A percentile compares a stretch with the other conserved stretches of the same genome.
Evolutionary conservation across 306 rosid species (phyloP).

Genomic region (Vigna unguiculata): DNA sequence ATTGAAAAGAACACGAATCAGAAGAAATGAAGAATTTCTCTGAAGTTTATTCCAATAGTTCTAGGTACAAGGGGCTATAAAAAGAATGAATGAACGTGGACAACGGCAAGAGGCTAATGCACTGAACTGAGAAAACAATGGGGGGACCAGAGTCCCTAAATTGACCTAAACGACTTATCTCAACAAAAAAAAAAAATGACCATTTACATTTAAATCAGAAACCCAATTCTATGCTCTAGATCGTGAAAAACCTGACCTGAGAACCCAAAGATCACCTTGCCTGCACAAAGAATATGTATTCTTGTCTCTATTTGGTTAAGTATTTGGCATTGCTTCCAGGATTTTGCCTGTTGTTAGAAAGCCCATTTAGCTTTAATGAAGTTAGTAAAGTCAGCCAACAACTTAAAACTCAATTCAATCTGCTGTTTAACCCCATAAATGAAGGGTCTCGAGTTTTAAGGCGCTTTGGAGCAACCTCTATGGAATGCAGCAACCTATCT

Average conservation of each 20-base stretch:
- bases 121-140: slow-evolving; percentile 23
- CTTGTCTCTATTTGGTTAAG: slow-evolving; percentile 58
- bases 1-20: not conserved
- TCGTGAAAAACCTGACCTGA: slow-evolving; percentile 58
- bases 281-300: slow-evolving; percentile 76
- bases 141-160: slow-evolving; percentile 47
- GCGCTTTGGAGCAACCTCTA: slow-evolving; percentile 66
- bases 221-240: slow-evolving; percentile 46
- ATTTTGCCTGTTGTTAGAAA: slow-evolving; percentile 66
- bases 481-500: slow-evolving; percentile 43
- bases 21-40: slow-evolving; percentile 39
- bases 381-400: slow-evolving; percentile 55
- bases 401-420: slow-evolving; percentile 53
- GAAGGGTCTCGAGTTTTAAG: slow-evolving; percentile 66
- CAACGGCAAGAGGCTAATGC: slow-evolving; percentile 53
- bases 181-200: slow-evolving; percentile 50
- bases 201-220: slow-evolving; percentile 56
- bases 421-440: slow-evolving; percentile 55
- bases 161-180: slow-evolving; percentile 46
- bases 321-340: slow-evolving; percentile 58
- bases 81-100: slow-evolving; percentile 55
- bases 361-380: slow-evolving; percentile 57
- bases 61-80: slow-evolving; percentile 53
- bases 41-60: slow-evolving; percentile 61
- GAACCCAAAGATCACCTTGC: slow-evolving; percentile 64